Evolutionary conservation across 2,329 filamentous ascomycete genomes (phyloP).

Genomic region (Aspergillus fijiensis): DNA sequence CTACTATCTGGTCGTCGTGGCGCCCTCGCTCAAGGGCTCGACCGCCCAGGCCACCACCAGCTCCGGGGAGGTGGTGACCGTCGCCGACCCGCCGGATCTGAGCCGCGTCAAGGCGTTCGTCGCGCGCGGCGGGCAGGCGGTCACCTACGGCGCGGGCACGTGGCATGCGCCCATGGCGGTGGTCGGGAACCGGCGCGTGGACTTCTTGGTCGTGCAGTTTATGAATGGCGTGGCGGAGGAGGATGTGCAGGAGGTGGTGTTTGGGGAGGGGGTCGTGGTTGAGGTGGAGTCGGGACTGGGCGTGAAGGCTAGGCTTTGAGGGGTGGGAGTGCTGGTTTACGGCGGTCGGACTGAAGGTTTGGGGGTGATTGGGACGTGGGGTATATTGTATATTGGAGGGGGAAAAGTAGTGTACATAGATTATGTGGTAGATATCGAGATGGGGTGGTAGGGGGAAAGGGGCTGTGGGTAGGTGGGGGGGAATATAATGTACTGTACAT

Average conservation of each 20-base stretch:
- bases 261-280: slow-evolving; percentile 43
- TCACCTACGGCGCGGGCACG: slow-evolving; percentile 87
- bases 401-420: background rate
- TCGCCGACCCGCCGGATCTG: slow-evolving; percentile 67
- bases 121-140: slow-evolving; percentile 73
- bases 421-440: background rate
- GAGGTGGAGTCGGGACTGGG: slow-evolving; percentile 18
- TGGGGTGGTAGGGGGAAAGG: too few species aligned
- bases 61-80: slow-evolving; percentile 26
- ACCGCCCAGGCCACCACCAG: slow-evolving; percentile 35
- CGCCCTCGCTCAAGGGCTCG: slow-evolving; percentile 64
- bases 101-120: slow-evolving; percentile 71
- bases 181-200: slow-evolving; percentile 67
- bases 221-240: slow-evolving; percentile 77
- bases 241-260: slow-evolving; percentile 79
- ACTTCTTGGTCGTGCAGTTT: slow-evolving; percentile 89
- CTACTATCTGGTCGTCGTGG: slow-evolving; percentile 81
- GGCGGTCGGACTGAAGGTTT: too few species aligned
- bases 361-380: background rate
- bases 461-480: too few species aligned
- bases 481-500: too few species aligned
- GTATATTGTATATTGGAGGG: background rate
- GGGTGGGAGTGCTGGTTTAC: background rate
- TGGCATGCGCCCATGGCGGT: slow-evolving; percentile 98
- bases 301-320: slow-evolving; percentile 6